A percentile compares a stretch with the other conserved stretches of the same genome.
Evolutionary conservation across 345 rosid species (phyloP).

Genomic region (Brassica incana): DNA sequence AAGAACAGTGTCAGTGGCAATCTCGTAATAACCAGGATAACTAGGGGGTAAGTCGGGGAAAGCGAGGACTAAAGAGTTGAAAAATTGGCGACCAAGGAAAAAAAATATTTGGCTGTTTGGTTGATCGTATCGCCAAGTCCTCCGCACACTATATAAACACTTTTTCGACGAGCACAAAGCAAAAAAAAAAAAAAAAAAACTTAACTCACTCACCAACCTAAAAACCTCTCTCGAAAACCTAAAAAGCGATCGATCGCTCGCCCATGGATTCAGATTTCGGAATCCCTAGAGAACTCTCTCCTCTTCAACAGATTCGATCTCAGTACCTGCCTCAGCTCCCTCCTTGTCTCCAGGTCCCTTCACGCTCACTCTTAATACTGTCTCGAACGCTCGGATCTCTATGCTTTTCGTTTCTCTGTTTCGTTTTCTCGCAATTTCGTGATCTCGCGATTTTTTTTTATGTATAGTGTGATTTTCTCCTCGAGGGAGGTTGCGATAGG

Average conservation of each 20-base stretch:
- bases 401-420: background rate
- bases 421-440: background rate
- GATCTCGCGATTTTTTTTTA: background rate
- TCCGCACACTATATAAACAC: constrained; percentile 38
- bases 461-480: background rate
- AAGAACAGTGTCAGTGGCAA: background rate
- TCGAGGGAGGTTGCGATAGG: constrained; percentile 2
- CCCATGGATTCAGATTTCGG: constrained; percentile 95
- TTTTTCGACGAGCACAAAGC: background rate
- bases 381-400: constrained; percentile 23
- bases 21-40: constrained; percentile 7
- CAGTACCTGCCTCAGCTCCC: constrained; percentile 83
- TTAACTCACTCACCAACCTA: constrained; percentile 24
- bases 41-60: background rate
- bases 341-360: constrained; percentile 86
- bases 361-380: background rate
- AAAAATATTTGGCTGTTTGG: constrained; percentile 19
- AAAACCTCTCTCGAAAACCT: constrained; percentile 19
- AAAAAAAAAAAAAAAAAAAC: background rate
- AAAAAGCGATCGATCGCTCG: constrained; percentile 6
- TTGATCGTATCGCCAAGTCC: constrained; percentile 45
- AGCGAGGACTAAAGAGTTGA: constrained; percentile 8
- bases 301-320: constrained; percentile 77
- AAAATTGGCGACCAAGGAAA: constrained; percentile 9
- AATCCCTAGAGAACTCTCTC: constrained; percentile 85